Conservation (phyloP, 192 early-diverging fungal species). For the Backusella psychrophila region DNA sequence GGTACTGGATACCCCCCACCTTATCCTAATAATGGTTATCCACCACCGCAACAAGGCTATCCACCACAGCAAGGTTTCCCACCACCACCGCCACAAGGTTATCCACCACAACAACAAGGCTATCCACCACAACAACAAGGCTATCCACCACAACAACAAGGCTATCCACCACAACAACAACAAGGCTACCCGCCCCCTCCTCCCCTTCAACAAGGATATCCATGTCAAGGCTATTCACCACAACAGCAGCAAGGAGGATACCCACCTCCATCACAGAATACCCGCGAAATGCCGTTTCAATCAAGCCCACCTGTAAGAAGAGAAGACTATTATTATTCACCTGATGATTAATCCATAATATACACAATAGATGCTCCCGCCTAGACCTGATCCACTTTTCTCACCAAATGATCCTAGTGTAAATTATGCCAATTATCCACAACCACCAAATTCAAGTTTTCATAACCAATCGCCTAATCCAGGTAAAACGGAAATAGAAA, state of each 20-base stretch:
- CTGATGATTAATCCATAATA: not conserved
- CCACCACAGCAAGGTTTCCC: not conserved
- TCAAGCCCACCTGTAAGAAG: not conserved
- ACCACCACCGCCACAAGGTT: constrained; percentile 6
- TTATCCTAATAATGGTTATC: constrained; percentile 4
- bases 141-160: not conserved
- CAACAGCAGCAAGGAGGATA: not conserved
- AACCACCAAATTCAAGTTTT: constrained; percentile 25
- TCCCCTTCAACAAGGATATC: not conserved
- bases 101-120: not conserved
- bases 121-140: not conserved
- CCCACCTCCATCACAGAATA: not conserved
- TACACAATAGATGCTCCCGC: not conserved
- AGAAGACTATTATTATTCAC: not conserved
- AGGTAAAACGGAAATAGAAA: not conserved
- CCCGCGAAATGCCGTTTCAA: not conserved
- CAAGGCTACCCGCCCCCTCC: not conserved
- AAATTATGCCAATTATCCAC: constrained; percentile 30
- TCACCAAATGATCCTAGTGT: constrained; percentile 14
- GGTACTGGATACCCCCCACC: not conserved
- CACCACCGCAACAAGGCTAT: not conserved
- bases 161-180: not conserved
- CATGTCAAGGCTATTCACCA: not conserved
- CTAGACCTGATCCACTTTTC: constrained; percentile 19
- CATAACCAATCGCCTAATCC: constrained; percentile 23